Evolutionary conservation across 768 basidiomycete species (phyloP), one percentile per base, ranked within the genome.

Genomic region (Rhodotorula taiwanensis): DNA sequence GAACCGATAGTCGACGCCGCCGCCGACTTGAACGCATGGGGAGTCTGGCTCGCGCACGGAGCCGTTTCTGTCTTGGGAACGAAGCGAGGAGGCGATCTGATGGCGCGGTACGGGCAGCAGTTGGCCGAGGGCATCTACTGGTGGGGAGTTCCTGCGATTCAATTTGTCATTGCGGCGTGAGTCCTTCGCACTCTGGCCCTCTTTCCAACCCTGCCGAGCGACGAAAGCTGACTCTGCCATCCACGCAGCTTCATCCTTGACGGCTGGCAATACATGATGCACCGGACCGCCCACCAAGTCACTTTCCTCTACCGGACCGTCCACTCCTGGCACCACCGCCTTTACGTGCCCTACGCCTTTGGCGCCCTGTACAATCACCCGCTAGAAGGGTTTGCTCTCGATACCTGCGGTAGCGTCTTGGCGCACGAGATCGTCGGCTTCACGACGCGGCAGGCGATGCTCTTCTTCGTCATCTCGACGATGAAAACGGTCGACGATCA

Each of bases 351-450:
- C 1, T 98, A 95, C 73, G 90, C 95, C 0, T 99, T 87, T 72
- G 95, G 95, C 23, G 87, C 95, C 25, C 79, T 98, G 8, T 99
- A 99, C 80, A 99, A 98, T 76, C 94, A 98, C 75, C 93, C 93
- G 0, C 71, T 98, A 41, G 95, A 99, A 74, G 95, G 93, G 2
- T 86, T 99, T 74, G 64, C 94, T 3, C 81, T 99, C 67, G 95
- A 99, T 75, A 83, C 85, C 3, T 75, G 87, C 33, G 91, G 94
- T 45, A 85, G 90, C 0, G 82, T 77, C 14, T 59, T 97, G 25
- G 88, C 93, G 0, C 88, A 98, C 74, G 72, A 77, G 28, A 27
- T 84, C 9, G 80, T 87, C 2, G 73, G 79, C 5, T 84, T 98
- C 80, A 83, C 82, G 33, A 80, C 84, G 3, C 85, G 95, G 2